A percentile compares a stretch with the other conserved stretches of the same genome.
These are phyloP conservation scores for Solanum peruvianum DNA, from an alignment of 257 asterid genomes.

Conservation along the genomic window DNA sequence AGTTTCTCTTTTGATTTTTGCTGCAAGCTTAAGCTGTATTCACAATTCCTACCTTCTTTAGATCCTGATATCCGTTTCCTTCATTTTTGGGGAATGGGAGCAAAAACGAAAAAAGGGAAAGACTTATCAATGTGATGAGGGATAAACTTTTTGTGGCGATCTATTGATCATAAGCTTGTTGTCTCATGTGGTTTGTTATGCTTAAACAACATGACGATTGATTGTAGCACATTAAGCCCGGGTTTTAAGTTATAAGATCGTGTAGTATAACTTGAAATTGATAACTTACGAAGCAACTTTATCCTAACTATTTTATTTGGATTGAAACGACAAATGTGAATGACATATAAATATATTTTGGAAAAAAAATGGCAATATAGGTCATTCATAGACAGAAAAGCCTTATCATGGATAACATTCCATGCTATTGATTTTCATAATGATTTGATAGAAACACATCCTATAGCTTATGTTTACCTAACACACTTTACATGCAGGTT, in stretches of 20 bases:
- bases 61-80: background rate
- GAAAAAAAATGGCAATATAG: background rate
- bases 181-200: background rate
- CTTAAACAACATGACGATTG: background rate
- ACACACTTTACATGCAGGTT: conserved; percentile 15
- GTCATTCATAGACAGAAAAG: background rate
- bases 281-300: background rate
- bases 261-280: background rate
- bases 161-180: background rate
- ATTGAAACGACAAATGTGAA: background rate
- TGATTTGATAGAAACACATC: background rate
- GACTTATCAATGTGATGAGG: background rate
- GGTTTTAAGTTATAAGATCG: background rate
- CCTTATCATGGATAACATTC: background rate
- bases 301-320: background rate
- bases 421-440: background rate
- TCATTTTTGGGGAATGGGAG: background rate
- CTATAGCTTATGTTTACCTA: background rate
- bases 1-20: background rate
- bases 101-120: background rate
- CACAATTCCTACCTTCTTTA: background rate
- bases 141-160: background rate
- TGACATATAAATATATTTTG: background rate
- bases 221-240: background rate
- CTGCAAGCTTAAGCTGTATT: background rate